Evolutionary conservation across 2,329 filamentous ascomycete species (phyloP), one percentile per base, ranked within the genome.

Genomic region (Hymenoscyphus albidus): DNA sequence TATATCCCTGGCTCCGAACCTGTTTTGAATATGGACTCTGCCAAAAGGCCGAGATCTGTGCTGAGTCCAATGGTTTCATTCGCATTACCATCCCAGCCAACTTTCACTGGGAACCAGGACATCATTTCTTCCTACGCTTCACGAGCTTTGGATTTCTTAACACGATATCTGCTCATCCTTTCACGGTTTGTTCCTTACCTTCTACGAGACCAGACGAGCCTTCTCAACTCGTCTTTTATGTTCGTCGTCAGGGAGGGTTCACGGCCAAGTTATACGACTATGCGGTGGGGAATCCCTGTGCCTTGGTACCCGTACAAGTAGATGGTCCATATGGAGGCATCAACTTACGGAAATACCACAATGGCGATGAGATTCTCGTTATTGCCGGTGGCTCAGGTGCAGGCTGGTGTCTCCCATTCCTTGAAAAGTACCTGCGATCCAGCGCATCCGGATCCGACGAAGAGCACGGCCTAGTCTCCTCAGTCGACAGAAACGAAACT

Each of bases 121-220:
- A 97, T 76, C 97, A 95, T 71, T 89, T 97, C 12, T 97, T 97
- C 75, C 82, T 97, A 16, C 87, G 93, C 42, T 96, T 97, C 93
- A 0, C 91, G 90, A 1, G 91, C 96, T 70, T 92, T 91, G 0
- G 77, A 93, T 18, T 54, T 13, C 1, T 69, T 7, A 60, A 65
- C 44, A n/a, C 64, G 86, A 96, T 66, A 90, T 96, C 69, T 4
- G 96, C 95, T 70, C 93, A 97, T 72, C 93, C 94, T 0, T 97
- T 97, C 74, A 97, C 93, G 0, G 92, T 97, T 64, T 88, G 93
- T 3, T 96, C 92, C 0, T 82, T 96, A 14, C 62, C 66, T 13
- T 44, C 31, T 16, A 27, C 44, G 3, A 18, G 59, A 16, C 14
- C 31, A 42, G 16, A 22, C 2, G 58, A 57, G 27, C 27, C 4